Evolutionary conservation across 192 early-diverging fungal species (phyloP).

Genomic region (Neocallimastix lanati): DNA sequence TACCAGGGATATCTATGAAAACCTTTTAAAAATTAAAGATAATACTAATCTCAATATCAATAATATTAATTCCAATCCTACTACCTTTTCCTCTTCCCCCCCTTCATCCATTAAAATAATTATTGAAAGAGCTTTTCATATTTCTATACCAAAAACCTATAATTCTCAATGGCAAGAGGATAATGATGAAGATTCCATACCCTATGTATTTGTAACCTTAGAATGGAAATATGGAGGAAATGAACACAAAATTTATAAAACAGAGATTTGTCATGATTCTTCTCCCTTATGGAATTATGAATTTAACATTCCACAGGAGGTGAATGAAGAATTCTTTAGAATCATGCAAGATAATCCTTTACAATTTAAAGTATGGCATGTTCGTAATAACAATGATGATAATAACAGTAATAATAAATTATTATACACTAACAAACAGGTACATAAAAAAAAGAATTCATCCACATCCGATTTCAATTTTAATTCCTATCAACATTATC

Average conservation of each 20-base stretch:
- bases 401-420: too few species aligned
- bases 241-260: neutral
- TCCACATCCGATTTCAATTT: neutral
- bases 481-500: neutral
- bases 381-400: neutral
- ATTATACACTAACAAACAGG: too few species aligned
- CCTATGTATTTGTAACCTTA: neutral
- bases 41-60: too few species aligned
- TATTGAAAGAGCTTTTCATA: neutral
- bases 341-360: neutral
- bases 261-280: neutral
- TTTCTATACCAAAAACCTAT: neutral
- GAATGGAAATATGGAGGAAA: neutral
- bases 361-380: neutral
- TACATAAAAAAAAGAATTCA: neutral
- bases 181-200: neutral
- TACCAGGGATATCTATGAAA: neutral
- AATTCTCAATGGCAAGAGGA: neutral
- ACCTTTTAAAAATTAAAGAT: neutral
- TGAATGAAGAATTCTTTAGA: neutral
- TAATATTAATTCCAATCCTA: too few species aligned
- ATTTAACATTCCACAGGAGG: neutral
- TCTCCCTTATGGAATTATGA: neutral
- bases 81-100: too few species aligned
- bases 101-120: too few species aligned